phyloP scores from a whole-genome alignment of 495 filamentous ascomycete species.

The Aspergillus panamensis region DNA sequence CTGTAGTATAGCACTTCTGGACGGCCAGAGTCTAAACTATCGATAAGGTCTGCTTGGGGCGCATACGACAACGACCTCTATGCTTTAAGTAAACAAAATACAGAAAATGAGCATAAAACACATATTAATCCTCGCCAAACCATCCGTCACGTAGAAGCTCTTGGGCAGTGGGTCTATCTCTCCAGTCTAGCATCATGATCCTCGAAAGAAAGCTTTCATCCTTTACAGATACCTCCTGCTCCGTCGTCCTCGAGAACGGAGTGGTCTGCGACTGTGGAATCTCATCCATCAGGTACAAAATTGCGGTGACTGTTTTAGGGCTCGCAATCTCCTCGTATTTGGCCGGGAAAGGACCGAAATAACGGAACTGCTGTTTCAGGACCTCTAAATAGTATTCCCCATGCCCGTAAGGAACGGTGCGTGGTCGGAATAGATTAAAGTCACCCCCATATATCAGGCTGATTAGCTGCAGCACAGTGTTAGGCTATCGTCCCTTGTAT shows the following conservation, averaged over 20 bases:
- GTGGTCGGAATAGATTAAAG: constrained; percentile 15
- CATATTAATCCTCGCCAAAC: constrained; percentile 1
- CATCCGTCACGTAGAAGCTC: constrained; percentile 2
- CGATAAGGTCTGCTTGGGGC: too few species aligned
- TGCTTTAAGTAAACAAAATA: too few species aligned
- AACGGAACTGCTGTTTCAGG: constrained; percentile 15
- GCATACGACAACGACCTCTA: too few species aligned
- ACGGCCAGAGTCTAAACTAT: too few species aligned
- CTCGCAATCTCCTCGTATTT: constrained; percentile 16
- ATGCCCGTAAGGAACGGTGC: constrained; percentile 14
- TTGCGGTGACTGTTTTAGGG: not conserved
- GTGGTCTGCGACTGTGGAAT: constrained; percentile 1
- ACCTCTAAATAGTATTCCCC: constrained; percentile 15
- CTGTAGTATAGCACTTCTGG: too few species aligned
- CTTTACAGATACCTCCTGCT: not conserved
- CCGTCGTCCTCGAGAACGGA: not conserved
- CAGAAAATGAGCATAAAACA: too few species aligned
- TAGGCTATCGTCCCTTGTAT: not conserved
- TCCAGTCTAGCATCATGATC: constrained; percentile 4
- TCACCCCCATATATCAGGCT: constrained; percentile 17
- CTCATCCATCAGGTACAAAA: not conserved
- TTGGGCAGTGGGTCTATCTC: constrained; percentile 1
- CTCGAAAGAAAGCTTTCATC: constrained; percentile 2
- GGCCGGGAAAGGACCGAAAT: constrained; percentile 15
- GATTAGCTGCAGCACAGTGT: constrained; percentile 9